These are phyloP conservation scores for Paecilomyces variotii DNA, from an alignment of 2,329 filamentous ascomycete species.

Conservation along the genomic window DNA sequence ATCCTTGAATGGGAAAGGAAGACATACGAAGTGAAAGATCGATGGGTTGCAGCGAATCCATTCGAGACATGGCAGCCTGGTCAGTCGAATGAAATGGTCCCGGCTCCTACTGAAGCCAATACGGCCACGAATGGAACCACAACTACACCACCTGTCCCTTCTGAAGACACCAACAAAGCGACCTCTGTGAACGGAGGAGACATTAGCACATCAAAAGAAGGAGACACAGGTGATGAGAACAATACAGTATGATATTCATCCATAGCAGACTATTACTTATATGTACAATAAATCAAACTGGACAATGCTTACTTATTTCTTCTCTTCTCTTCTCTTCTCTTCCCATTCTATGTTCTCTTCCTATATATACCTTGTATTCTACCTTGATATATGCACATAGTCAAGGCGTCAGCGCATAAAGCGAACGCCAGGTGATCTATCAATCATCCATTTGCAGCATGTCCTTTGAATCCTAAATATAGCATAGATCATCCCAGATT, in stretches of 20 bases:
- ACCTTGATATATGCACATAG: too few species aligned
- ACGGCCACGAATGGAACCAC: background rate
- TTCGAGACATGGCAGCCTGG: constrained; percentile 23
- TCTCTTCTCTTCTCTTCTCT: background rate
- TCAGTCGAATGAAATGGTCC: background rate
- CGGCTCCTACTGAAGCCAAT: background rate
- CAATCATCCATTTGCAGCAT: too few species aligned
- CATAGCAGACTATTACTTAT: background rate
- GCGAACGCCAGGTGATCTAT: too few species aligned
- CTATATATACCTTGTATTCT: background rate
- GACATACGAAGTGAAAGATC: constrained; percentile 30
- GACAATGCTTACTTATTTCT: background rate
- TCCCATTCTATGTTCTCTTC: background rate
- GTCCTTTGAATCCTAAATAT: too few species aligned
- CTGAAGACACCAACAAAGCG: background rate
- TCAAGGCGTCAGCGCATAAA: too few species aligned
- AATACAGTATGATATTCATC: background rate
- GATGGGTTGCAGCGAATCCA: constrained; percentile 32
- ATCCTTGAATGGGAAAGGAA: constrained; percentile 45
- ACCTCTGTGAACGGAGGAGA: background rate
- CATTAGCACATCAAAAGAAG: background rate
- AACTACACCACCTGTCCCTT: background rate
- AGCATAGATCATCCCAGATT: too few species aligned
- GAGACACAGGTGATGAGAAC: background rate
- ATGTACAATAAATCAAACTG: background rate